Percentiles rank a stretch among this genome's conserved stretches.
Conservation (phyloP, 345 rosid species). For the Populus deltoides region DNA sequence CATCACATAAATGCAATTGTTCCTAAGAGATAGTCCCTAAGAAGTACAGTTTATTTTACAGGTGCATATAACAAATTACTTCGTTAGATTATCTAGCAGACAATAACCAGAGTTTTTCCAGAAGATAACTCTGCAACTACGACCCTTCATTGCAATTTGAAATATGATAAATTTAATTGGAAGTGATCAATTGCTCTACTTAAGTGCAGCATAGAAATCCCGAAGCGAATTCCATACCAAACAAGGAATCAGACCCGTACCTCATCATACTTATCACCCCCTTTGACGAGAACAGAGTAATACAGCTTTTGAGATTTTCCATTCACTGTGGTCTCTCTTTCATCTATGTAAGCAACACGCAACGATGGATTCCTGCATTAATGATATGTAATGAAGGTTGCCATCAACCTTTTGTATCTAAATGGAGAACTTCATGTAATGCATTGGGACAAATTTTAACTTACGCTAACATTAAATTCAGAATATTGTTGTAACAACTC, state of each 20-base stretch:
- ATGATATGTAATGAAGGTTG: constrained; percentile 11
- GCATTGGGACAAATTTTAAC: constrained; percentile 19
- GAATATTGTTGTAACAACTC: constrained; percentile 66
- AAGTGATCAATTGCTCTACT: not conserved
- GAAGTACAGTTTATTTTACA: not conserved
- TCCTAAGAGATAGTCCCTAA: not conserved
- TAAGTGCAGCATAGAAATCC: not conserved
- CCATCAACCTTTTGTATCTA: constrained; percentile 4
- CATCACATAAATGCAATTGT: not conserved
- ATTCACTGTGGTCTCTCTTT: constrained; percentile 60
- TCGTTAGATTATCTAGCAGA: not conserved
- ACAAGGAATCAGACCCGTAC: constrained; percentile 38
- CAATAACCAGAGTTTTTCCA: not conserved
- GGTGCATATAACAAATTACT: not conserved
- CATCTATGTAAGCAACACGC: constrained; percentile 92
- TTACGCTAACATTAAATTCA: constrained; percentile 87
- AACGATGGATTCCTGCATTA: constrained; percentile 74
- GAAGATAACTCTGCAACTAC: not conserved
- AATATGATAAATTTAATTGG: not conserved
- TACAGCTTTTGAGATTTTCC: constrained; percentile 52
- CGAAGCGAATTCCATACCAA: constrained; percentile 1
- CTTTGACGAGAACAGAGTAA: constrained; percentile 93
- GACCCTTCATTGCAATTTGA: not conserved
- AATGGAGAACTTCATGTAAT: constrained; percentile 5
- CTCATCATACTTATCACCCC: constrained; percentile 70